These are phyloP conservation scores for Actinidia polygama DNA, from an alignment of 179 eudicot genomes.

Conservation along the genomic window DNA sequence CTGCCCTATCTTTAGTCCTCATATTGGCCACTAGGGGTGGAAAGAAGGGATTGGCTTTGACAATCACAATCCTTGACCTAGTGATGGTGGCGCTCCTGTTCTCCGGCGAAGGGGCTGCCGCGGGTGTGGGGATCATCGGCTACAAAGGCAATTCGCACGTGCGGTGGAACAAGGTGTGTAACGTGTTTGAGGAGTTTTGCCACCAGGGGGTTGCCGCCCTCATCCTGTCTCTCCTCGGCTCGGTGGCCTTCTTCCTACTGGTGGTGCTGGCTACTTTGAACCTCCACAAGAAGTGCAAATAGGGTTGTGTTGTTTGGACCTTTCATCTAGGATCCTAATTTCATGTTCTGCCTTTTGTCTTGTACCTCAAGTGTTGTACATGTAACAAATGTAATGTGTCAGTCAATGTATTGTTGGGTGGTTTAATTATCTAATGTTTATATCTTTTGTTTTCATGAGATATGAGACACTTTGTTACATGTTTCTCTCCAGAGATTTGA, in stretches of 20 bases:
- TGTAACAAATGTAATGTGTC: too few relatives aligned
- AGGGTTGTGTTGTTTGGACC: too few relatives aligned
- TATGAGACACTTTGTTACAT: too few relatives aligned
- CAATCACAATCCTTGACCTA: constrained; percentile 31
- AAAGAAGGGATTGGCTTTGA: constrained; percentile 18
- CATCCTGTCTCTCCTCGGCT: constrained; percentile 38
- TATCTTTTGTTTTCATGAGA: too few relatives aligned
- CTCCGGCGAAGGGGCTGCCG: constrained; percentile 47
- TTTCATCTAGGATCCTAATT: too few relatives aligned
- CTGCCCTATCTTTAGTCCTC: constrained; percentile 30
- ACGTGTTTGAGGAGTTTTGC: constrained; percentile 40
- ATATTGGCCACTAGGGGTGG: constrained; percentile 15
- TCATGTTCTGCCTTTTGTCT: too few relatives aligned
- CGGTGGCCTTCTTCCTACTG: constrained; percentile 33
- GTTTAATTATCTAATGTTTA: too few relatives aligned
- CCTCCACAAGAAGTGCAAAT: constrained; percentile 26
- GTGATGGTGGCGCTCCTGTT: constrained; percentile 50
- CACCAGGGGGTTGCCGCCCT: constrained; percentile 34
- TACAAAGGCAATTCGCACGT: constrained; percentile 52
- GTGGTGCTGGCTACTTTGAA: constrained; percentile 32
- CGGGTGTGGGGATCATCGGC: constrained; percentile 43
- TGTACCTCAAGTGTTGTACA: too few relatives aligned
- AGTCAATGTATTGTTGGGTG: too few relatives aligned
- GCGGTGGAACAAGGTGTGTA: constrained; percentile 51
- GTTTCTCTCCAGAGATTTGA: too few relatives aligned